Evolutionary conservation across 495 filamentous ascomycete genomes (phyloP), one percentile per base, ranked within the genome.

Genomic region (Chaetomium tenue): DNA sequence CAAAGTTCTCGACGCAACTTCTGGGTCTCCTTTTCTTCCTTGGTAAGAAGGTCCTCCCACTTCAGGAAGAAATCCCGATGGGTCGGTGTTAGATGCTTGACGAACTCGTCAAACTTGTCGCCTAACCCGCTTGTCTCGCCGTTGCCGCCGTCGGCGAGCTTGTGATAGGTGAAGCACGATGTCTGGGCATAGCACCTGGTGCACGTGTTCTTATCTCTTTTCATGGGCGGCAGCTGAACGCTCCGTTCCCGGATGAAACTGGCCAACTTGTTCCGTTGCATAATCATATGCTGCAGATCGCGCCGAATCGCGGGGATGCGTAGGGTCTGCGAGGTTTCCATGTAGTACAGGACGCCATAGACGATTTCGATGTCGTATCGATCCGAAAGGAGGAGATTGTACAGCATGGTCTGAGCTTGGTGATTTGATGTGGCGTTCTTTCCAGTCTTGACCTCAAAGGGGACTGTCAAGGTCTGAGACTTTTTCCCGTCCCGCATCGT

Each of bases 371-470:
- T 80, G 76, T 98, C 92, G 76, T 98, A 98, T 63, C 94, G 87
- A 76, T 98, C 93, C 51, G 93, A 95, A 20, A 98, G 80, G 3
- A 98, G 80, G 23, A 98, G 79, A 39, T 93, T 98, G 75, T 98
- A 98, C 13, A 98, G 82, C 20, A 91, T 90, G 5, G 94, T 98
- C 75, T 98, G 94, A 12, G 93, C 94, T 69, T 92, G 86, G 73
- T 98, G 94, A 30, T 85, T 83, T 51, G 87, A 87, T 57, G 82
- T 89, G 63, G 88, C 85, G 59, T 89, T 89, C 68, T 88, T 91
- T 20, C 94, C 94, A 0, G 93, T 98, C 77, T 98, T 98, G 69
- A 98, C 79, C 71, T 98, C 94, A 64, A 98, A 89, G 4, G 94
- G 94, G 18, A 96, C 90, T 3, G 92, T 89, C 59, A 98, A 81